A percentile compares a stretch with the other conserved stretches of the same genome.
Conservation (phyloP, 306 rosid genomes). For the Datisca glomerata region DNA sequence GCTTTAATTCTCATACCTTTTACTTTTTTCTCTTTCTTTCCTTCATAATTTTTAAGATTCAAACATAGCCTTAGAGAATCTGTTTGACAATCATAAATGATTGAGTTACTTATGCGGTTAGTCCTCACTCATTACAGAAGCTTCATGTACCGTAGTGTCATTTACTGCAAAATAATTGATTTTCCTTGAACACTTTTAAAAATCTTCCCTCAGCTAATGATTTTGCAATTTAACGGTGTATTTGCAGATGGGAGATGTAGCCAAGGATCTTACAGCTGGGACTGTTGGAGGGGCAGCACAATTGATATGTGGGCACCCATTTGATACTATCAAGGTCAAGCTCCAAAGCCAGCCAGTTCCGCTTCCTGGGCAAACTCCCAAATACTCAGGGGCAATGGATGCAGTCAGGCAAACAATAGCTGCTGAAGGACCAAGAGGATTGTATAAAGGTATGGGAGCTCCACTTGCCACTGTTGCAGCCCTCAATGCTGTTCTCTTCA, state of each 20-base stretch:
- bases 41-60: no score
- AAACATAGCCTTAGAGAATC: no score
- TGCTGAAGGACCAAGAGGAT: constrained; percentile 81
- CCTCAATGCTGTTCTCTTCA: constrained; percentile 81
- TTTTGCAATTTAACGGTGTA: no score
- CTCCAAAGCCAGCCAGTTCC: constrained; percentile 96
- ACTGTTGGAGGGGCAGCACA: constrained; percentile 92
- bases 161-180: no score
- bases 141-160: no score
- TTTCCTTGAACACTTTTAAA: no score
- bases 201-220: no score
- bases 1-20: no score
- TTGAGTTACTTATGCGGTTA: no score
- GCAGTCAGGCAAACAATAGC: constrained; percentile 85
- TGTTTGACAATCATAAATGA: no score
- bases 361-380: constrained; percentile 65
- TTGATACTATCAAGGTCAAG: constrained; percentile 96
- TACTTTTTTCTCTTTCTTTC: no score
- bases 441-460: constrained; percentile 98
- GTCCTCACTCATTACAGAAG: no score
- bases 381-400: constrained; percentile 75
- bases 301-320: constrained; percentile 81
- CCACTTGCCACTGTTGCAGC: constrained; percentile 97
- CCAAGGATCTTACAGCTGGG: constrained; percentile 89
- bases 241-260: constrained; percentile 80